Base-by-base conservation (phyloP, 1,139 yeast genomes). In the Tardiomyces digboiensis region DNA sequence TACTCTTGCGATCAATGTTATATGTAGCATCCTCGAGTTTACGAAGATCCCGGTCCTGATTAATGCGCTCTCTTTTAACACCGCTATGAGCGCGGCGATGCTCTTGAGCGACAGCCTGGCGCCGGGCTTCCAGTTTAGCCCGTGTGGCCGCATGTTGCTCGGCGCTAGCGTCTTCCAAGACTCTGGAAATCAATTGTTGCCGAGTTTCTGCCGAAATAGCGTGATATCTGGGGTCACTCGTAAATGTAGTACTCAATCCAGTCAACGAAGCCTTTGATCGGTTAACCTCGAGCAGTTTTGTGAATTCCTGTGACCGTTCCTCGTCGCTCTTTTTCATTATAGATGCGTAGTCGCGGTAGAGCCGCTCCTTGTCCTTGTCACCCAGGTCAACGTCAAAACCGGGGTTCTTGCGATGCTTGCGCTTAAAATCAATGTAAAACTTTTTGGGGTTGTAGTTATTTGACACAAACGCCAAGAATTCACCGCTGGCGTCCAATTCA, bases 401-500 rank as follows among this genome's bases (percentile, higher is more conserved):
- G 0, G 57, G 51, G 7, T 56, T 57, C 10, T 55, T 58, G 21
- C 67, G 59, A 53, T 59, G 53, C 44, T 65, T 63, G 18, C 76
- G 62, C 48, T 72, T 72, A 53, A 75, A 74, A 42, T 73, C 78
- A n/a, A 67, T 53, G 48, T 67, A 76, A 41, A 67, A 63, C 39
- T 45, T 47, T 16, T 62, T 64, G 21, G 66, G 57, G 12, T 57
- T 55, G 43, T 57, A 59, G 4, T 57, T 52, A n/a, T 50, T 44
- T n/a, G 58, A 56, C 14, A 74, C 48, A 38, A 66, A 61, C 16
- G 54, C 51, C 39, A 69, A 51, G 47, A 59, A 73, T 40, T 52
- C 50, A 2, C 59, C 47, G 48, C 60, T 48, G 18, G 55, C 50
- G 19, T 50, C 48, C 12, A 21, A 18, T 8, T 19, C 29, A 6